phyloP scores from a whole-genome alignment of 2,329 filamentous ascomycete genomes.

The Fusarium buharicum region DNA sequence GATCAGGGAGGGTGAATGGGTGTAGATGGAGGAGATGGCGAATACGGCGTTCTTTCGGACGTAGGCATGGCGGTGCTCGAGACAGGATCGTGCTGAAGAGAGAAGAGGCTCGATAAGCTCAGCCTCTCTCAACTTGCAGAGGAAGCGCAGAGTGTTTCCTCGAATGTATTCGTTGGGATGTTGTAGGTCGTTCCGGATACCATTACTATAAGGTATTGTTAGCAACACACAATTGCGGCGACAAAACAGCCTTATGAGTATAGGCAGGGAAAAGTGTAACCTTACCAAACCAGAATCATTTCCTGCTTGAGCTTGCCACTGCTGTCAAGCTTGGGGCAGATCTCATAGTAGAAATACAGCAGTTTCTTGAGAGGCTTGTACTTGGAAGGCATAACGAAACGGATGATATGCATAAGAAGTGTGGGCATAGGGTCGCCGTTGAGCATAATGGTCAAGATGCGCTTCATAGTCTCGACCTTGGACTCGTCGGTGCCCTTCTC shows the following conservation, averaged over 20 bases:
- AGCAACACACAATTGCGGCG: slow-evolving; percentile 13
- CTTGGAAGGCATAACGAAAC: slow-evolving; percentile 99
- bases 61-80: slow-evolving; percentile 96
- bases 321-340: slow-evolving; percentile 94
- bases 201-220: slow-evolving; percentile 73
- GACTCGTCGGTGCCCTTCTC: slow-evolving; percentile 94
- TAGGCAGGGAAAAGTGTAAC: slow-evolving; percentile 6
- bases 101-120: slow-evolving; percentile 97
- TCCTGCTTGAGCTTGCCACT: slow-evolving; percentile 98
- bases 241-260: neutral
- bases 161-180: slow-evolving; percentile 98
- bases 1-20: slow-evolving; percentile 90
- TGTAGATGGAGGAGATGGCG: slow-evolving; percentile 90
- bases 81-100: slow-evolving; percentile 88
- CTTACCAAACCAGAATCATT: slow-evolving; percentile 97
- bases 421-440: slow-evolving; percentile 97
- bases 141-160: slow-evolving; percentile 96
- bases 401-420: slow-evolving; percentile 99
- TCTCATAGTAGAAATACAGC: slow-evolving; percentile 99
- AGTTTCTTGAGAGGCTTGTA: slow-evolving; percentile 97
- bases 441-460: slow-evolving; percentile 95
- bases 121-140: slow-evolving; percentile 94
- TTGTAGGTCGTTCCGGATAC: slow-evolving; percentile 96
- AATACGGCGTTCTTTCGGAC: slow-evolving; percentile 98
- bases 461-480: slow-evolving; percentile 96